These are phyloP conservation scores for Pythium dissotocum DNA, from an alignment of 352 stramenopile genomes.

Conservation along the genomic window DNA sequence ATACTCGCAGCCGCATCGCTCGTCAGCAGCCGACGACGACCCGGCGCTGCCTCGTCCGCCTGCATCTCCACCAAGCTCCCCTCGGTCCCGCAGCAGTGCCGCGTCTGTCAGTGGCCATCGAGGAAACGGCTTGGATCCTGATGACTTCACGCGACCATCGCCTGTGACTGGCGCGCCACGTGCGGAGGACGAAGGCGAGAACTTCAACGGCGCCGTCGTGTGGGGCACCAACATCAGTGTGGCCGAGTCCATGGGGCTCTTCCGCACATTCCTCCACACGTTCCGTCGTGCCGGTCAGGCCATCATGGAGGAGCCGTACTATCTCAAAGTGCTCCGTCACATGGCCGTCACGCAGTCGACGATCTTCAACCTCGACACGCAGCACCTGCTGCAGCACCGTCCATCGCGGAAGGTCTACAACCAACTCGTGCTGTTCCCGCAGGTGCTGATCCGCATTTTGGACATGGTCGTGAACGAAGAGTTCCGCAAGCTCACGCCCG, in stretches of 20 bases:
- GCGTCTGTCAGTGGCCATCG: constrained; percentile 9
- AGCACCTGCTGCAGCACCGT: constrained; percentile 85
- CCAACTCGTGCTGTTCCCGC: constrained; percentile 96
- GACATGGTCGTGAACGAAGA: constrained; percentile 96
- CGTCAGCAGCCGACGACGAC: constrained; percentile 5
- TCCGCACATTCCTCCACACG: constrained; percentile 88
- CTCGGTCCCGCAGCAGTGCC: constrained; percentile 41
- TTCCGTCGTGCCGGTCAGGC: constrained; percentile 53
- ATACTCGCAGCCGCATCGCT: background rate
- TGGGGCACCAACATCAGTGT: constrained; percentile 95
- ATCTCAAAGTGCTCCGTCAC: constrained; percentile 75
- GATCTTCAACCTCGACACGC: constrained; percentile 91
- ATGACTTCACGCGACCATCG: constrained; percentile 32
- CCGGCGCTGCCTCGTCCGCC: constrained; percentile 53
- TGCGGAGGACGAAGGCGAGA: constrained; percentile 27
- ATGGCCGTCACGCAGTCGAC: constrained; percentile 81
- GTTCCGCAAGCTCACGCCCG: constrained; percentile 44
- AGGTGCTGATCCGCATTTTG: constrained; percentile 95
- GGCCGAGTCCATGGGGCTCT: constrained; percentile 89
- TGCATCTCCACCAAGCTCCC: constrained; percentile 63
- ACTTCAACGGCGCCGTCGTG: constrained; percentile 85
- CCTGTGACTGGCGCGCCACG: constrained; percentile 5
- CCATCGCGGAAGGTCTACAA: constrained; percentile 92
- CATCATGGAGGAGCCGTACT: constrained; percentile 59
- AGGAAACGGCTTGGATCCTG: constrained; percentile 16